Evolutionary conservation across 2,329 filamentous ascomycete species (phyloP).

Genomic region (Atkinsonella texensis): DNA sequence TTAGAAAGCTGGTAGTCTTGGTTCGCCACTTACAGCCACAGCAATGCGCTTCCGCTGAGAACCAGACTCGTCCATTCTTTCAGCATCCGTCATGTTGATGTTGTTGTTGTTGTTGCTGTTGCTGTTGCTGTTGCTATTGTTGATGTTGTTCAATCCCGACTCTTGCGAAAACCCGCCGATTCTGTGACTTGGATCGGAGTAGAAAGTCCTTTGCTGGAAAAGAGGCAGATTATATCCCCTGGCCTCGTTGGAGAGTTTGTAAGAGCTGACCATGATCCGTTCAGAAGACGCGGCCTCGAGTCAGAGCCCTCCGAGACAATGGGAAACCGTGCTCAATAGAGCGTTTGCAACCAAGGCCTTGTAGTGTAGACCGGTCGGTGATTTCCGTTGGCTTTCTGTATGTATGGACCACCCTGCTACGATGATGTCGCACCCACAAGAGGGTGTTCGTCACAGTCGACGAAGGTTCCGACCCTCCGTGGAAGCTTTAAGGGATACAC

Average conservation of each 20-base stretch:
- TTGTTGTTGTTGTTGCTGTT: too few relatives aligned
- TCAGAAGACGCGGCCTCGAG: neutral
- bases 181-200: neutral
- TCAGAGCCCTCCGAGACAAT: neutral
- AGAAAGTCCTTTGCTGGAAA: neutral
- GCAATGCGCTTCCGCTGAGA: constrained; percentile 45
- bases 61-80: constrained; percentile 22
- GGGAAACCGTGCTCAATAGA: neutral
- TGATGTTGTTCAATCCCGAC: neutral
- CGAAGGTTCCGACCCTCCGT: constrained; percentile 1
- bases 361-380: neutral
- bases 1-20: neutral
- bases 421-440: constrained; percentile 1
- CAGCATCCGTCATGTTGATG: constrained; percentile 1
- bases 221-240: constrained; percentile 2
- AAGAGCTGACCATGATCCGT: constrained; percentile 5
- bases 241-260: neutral
- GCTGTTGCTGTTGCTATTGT: too few relatives aligned
- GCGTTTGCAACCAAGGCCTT: neutral
- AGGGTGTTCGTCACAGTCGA: constrained; percentile 1
- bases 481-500: constrained; percentile 1
- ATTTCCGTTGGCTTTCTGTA: neutral
- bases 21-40: constrained; percentile 37
- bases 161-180: neutral
- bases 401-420: neutral